Base-by-base conservation (phyloP, 2,329 filamentous ascomycete species). In the Alternaria sp. region DNA sequence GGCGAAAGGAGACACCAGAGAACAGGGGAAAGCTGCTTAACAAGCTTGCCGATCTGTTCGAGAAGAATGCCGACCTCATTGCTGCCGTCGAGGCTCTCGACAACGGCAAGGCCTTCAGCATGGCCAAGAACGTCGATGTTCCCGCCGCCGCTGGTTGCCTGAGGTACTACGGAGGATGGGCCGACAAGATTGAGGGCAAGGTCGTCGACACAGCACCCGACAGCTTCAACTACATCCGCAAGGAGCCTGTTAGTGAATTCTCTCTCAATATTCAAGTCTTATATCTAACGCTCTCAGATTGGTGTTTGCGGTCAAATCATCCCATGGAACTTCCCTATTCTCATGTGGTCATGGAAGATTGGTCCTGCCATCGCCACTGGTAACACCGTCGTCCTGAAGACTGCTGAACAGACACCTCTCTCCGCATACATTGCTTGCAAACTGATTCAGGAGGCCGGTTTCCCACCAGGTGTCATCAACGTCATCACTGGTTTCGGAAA, bases 181-280 rank as follows among this genome's bases (percentile, higher is more conserved):
- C 93, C 73, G 93, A 97, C 85, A 97, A 97, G 89, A 90, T 95
- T 68, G 86, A 89, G 80, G 93, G 93, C 80, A 93, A 94, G 85
- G 92, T 93, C 58, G 89, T 95, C 67, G 92, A 96, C 73, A 91
- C 92, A 70, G 83, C 86, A 73, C 86, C 87, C 60, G 89, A 92
- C 68, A 92, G 90, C 80, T 93, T 96, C 83, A 90, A 92, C 83
- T 96, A 95, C 84, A 93, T 92, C 66, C 84, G 87, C 74, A 87
- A 88, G 69, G 92, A 97, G 85, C 92, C 93, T 10, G 83, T 89
- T 65, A 75, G 81, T 76, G 22, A n/a, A 51, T 5, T 28, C 3
- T n/a, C 7, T 7, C 25, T 8, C 22, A 8, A 7, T 0, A n/a
- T 54, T 8, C 11, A 5, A 3, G 14, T 8, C n/a, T 45, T 7